Evolutionary conservation across 768 basidiomycete genomes (phyloP).

Genomic region (Boletellus emodensis): DNA sequence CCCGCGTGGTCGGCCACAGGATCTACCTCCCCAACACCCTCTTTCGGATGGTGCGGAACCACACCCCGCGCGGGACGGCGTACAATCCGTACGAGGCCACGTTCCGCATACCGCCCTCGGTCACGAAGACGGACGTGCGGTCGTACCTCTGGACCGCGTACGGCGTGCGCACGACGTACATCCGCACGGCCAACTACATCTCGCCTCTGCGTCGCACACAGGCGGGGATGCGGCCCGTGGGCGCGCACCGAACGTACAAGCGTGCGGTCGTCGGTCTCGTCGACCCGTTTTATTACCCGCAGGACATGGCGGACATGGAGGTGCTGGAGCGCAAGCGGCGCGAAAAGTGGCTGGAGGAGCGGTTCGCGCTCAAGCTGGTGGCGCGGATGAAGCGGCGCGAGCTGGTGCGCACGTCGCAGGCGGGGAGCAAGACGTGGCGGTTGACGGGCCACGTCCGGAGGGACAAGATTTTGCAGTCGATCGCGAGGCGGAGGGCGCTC

Average conservation of each 20-base stretch:
- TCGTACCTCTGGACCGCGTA: slow-evolving; percentile 84
- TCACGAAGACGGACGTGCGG: slow-evolving; percentile 91
- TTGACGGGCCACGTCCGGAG: slow-evolving; percentile 40
- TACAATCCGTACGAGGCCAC: slow-evolving; percentile 97
- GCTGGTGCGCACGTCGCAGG: slow-evolving; percentile 34
- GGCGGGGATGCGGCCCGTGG: slow-evolving; percentile 26
- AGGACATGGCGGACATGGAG: slow-evolving; percentile 73
- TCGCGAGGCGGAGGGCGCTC: slow-evolving; percentile 44
- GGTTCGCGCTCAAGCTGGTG: slow-evolving; percentile 45
- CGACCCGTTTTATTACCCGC: slow-evolving; percentile 93
- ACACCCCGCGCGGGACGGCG: slow-evolving; percentile 66
- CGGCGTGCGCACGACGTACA: slow-evolving; percentile 85
- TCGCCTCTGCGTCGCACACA: slow-evolving; percentile 43
- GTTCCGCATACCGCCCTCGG: slow-evolving; percentile 82
- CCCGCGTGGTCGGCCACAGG: slow-evolving; percentile 68
- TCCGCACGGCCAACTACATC: slow-evolving; percentile 90
- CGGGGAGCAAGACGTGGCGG: slow-evolving; percentile 36
- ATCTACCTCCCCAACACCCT: slow-evolving; percentile 88
- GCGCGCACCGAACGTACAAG: slow-evolving; percentile 67
- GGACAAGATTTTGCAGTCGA: slow-evolving; percentile 48
- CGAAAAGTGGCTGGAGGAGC: slow-evolving; percentile 59
- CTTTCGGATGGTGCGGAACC: slow-evolving; percentile 80
- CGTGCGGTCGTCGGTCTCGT: slow-evolving; percentile 88
- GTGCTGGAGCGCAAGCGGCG: slow-evolving; percentile 49
- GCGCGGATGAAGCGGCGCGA: slow-evolving; percentile 32